These are phyloP conservation scores for Linnemannia hyalina DNA, from an alignment of 192 early-diverging fungal genomes.

Conservation along the genomic window DNA sequence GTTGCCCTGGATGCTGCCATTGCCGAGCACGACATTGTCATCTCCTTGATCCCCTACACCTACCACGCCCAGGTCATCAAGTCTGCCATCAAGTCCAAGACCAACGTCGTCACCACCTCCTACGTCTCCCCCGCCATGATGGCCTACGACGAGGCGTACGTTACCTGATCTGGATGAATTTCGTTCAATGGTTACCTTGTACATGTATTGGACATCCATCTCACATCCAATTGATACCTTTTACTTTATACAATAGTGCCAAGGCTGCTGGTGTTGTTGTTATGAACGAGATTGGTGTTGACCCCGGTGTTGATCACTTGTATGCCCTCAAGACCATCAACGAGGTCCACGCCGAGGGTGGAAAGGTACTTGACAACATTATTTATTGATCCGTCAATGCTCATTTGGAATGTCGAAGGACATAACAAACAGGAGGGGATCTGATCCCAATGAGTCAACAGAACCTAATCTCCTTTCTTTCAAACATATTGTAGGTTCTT, in stretches of 20 bases:
- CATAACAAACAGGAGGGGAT: not conserved
- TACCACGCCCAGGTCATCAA: conserved; percentile 92
- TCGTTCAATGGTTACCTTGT: not conserved
- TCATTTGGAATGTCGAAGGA: not conserved
- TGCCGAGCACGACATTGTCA: conserved; percentile 89
- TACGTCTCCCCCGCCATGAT: conserved; percentile 97
- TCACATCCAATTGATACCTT: not conserved
- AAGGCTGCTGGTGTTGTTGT: conserved; percentile 89
- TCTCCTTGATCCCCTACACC: conserved; percentile 93
- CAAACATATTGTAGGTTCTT: conserved; percentile 60
- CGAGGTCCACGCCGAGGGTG: conserved; percentile 83
- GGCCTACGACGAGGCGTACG: conserved; percentile 86
- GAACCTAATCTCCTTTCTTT: not conserved
- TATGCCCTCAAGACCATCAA: conserved; percentile 92
- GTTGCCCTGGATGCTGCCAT: conserved; percentile 79
- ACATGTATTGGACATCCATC: not conserved
- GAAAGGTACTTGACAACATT: conserved; percentile 71
- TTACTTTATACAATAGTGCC: conserved; percentile 70
- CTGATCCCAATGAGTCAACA: not conserved
- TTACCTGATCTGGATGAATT: conserved; percentile 1
- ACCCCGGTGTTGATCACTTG: conserved; percentile 98
- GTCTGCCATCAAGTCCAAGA: conserved; percentile 90
- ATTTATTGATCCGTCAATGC: not conserved
- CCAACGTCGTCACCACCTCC: conserved; percentile 95
- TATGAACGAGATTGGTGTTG: conserved; percentile 99